phyloP scores from a whole-genome alignment of 495 filamentous ascomycete genomes.

The Thozetella sp. region DNA sequence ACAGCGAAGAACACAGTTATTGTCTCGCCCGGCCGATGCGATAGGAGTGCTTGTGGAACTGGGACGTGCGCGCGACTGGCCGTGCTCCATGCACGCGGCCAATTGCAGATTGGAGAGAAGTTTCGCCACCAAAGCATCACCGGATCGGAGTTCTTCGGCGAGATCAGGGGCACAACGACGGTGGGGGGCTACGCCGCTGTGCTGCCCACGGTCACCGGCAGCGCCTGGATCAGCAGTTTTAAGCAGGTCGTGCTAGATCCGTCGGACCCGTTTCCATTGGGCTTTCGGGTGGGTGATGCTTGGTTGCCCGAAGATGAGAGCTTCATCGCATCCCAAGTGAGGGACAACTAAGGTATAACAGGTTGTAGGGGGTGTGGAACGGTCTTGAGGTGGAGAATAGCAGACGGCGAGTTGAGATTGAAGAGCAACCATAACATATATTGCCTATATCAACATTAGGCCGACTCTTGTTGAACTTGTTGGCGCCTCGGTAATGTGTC shows the following conservation, averaged over 20 bases:
- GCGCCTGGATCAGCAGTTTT: not conserved
- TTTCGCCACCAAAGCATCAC: not conserved
- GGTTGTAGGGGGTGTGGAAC: too few species aligned
- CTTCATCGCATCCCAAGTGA: too few species aligned
- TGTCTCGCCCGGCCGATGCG: not conserved
- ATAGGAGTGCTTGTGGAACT: not conserved
- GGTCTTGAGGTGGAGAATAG: too few species aligned
- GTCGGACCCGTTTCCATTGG: not conserved
- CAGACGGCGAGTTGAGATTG: too few species aligned
- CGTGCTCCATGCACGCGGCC: not conserved
- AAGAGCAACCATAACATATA: too few species aligned
- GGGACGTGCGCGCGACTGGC: not conserved
- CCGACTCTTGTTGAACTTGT: too few species aligned
- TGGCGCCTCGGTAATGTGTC: too few species aligned
- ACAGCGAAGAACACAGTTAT: not conserved
- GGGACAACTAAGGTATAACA: too few species aligned
- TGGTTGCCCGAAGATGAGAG: too few species aligned
- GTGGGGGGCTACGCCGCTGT: not conserved
- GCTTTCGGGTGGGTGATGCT: not conserved
- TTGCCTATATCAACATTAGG: too few species aligned
- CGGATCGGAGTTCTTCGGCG: not conserved
- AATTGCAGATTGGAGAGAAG: not conserved
- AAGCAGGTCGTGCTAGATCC: not conserved
- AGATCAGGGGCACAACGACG: not conserved
- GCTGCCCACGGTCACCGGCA: not conserved